Conservation (phyloP, 1,284 basidiomycete species). For the Pascua sp. region DNA sequence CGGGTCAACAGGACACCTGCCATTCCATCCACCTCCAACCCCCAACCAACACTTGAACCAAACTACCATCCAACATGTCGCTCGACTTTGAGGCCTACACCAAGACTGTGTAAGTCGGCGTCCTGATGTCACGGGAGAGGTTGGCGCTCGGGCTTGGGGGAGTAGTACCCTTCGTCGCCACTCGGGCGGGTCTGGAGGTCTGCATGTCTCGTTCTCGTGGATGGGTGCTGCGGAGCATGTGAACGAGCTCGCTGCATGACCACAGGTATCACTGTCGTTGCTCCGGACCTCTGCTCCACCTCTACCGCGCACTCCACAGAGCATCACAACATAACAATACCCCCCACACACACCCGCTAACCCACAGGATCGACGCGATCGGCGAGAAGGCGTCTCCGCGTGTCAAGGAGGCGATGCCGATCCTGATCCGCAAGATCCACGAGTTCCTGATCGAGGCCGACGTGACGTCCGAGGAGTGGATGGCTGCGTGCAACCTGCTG, state of each 20-base stretch:
- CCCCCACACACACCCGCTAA: not conserved
- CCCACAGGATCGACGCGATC: slow-evolving; percentile 17
- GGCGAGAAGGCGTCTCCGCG: slow-evolving; percentile 38
- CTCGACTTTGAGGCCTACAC: slow-evolving; percentile 17
- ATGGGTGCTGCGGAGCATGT: no score
- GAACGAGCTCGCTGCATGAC: not conserved
- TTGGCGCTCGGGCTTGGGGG: no score
- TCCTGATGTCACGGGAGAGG: not conserved
- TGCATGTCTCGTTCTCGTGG: not conserved
- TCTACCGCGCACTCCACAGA: no score
- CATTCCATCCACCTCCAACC: no score
- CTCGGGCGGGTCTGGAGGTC: not conserved
- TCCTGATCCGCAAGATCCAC: slow-evolving; percentile 45
- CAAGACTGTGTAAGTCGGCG: slow-evolving; percentile 10
- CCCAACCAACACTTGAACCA: no score
- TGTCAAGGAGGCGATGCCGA: slow-evolving; percentile 41
- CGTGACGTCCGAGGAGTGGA: slow-evolving; percentile 47
- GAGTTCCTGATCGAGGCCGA: slow-evolving; percentile 44
- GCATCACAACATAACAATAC: not conserved
- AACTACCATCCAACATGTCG: slow-evolving; percentile 5
- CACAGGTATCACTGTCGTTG: not conserved
- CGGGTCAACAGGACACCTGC: no score
- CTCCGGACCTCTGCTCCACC: not conserved
- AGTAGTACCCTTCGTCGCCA: no score
- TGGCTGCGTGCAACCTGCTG: slow-evolving; percentile 44